Percentiles rank a stretch among this genome's conserved stretches.
These are phyloP conservation scores for Candida quercuum DNA, from an alignment of 805 yeast species.

Conservation along the genomic window DNA sequence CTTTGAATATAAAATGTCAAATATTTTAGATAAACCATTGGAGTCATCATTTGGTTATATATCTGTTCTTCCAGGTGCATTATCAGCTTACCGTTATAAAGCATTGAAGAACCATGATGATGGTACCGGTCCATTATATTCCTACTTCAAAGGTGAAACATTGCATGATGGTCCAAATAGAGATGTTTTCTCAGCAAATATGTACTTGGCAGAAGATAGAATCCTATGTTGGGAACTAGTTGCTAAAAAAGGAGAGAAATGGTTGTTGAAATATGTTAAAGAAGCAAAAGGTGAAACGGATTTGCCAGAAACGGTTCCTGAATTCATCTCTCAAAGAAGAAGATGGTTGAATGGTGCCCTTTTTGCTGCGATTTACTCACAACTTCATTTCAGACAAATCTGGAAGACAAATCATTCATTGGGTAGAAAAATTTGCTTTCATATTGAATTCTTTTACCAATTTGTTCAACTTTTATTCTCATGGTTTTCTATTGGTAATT, in stretches of 20 bases:
- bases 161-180: slow-evolving; percentile 49
- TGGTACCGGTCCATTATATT: slow-evolving; percentile 86
- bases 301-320: slow-evolving; percentile 93
- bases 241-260: slow-evolving; percentile 74
- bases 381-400: slow-evolving; percentile 77
- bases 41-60: slow-evolving; percentile 93
- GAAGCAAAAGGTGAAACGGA: slow-evolving; percentile 95
- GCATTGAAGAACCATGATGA: slow-evolving; percentile 82
- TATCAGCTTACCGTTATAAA: slow-evolving; percentile 87
- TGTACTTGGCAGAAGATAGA: slow-evolving; percentile 97
- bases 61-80: slow-evolving; percentile 91
- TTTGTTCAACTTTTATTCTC: slow-evolving; percentile 75
- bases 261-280: slow-evolving; percentile 89
- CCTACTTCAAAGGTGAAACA: slow-evolving; percentile 87
- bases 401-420: slow-evolving; percentile 86
- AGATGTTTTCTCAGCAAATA: slow-evolving; percentile 90
- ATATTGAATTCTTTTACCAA: slow-evolving; percentile 86
- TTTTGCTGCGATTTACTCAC: slow-evolving; percentile 91
- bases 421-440: slow-evolving; percentile 74
- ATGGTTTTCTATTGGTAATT: slow-evolving; percentile 89
- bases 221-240: slow-evolving; percentile 94
- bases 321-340: slow-evolving; percentile 91
- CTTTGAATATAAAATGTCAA: slow-evolving; percentile 96
- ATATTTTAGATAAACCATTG: slow-evolving; percentile 88
- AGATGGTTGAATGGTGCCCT: slow-evolving; percentile 98